Evolutionary conservation across 441 rosid genomes (phyloP), one percentile per base, ranked within the genome.

Genomic region (Erodium texanum): DNA sequence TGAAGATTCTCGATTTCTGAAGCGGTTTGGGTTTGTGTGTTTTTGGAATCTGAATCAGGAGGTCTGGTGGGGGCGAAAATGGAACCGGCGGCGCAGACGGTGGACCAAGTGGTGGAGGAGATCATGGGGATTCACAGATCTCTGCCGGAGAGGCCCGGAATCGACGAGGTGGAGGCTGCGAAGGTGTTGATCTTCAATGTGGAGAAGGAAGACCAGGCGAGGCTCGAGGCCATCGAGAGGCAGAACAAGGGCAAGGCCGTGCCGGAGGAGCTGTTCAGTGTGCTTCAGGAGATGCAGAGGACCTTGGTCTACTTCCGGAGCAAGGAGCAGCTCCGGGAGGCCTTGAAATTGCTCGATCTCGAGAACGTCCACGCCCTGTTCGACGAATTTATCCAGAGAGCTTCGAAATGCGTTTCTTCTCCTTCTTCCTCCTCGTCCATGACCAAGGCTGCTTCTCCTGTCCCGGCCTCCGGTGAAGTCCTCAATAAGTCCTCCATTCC

Each of bases 121-220:
- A 86, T 93, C 74, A 91, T 86, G 99, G 82, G 82, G 24, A 77
- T 88, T 38, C 99, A 91, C 19, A 87, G 89, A 86, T 89, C 92
- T 43, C 81, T 93, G 67, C 96, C 96, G 0, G 22, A 59, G 7
- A 80, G 99, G 61, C 96, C 97, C 0, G 87, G 82, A 1, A 75
- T 89, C 15, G 99, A 93, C 2, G 93, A 91, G 52, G 83, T 87
- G 1, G 93, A 91, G 69, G 96, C 93, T 0, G 97, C 96, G 10
- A 80, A 67, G 67, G 71, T 80, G 15, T 64, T 93, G 76, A 79
- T 91, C 29, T 80, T 54, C 2, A 88, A 84, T 67, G 90, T 88
- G 23, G 99, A 93, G 24, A 86, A 85, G 71, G 99, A 93, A 27
- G 87, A 88, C 43, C 91, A 80, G 43, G 77, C 75, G 3, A 80